Evolutionary conservation across 306 rosid species (phyloP), one percentile per base, ranked within the genome.

Genomic region (Lathyrus aphaca): DNA sequence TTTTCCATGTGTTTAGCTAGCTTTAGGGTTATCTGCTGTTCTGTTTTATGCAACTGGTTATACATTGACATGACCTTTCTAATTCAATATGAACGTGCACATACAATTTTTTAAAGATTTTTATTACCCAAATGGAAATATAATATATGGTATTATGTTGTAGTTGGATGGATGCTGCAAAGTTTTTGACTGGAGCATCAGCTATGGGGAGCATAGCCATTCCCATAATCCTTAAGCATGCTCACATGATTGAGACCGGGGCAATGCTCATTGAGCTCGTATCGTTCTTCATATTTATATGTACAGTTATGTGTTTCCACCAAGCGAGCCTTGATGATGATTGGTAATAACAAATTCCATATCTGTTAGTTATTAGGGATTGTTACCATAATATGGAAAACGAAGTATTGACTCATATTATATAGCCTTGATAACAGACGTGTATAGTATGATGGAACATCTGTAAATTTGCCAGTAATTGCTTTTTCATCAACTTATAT

Each of bases 121-220:
- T 8, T 65, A 25, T 8, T 55, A 72, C 27, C 55, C 27, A 44
- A 16, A 21, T 25, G 46, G 18, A n/a, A 44, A 15, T 50, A 16
- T 77, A 14, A 39, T 53, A 5, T 69, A 13, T 70, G 54, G 10
- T 77, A 17, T 73, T 69, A 18, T 75, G 62, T 29, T 77, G 79
- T 85, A 91, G 99, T 58, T 95, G 99, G 99, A 86, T 91, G 72
- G 91, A 86, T 69, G 99, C 99, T 15, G 97, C 97, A 4, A 95
- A 95, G 66, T 91, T 95, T 75, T 64, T 95, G 85, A 95, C 99
- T 7, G 99, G 99, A 42, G 97, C 96, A 56, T 91, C 99, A 17
- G 64, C 95, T 1, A 74, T 91, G 48, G 97, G 99, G 69, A 91
- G 97, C 82, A 46, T 95, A 69, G 97, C 99, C 64, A 89, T 95